These are phyloP conservation scores for Colletotrichum orchidophilum DNA, from an alignment of 2,329 filamentous ascomycete genomes.

Conservation along the genomic window DNA sequence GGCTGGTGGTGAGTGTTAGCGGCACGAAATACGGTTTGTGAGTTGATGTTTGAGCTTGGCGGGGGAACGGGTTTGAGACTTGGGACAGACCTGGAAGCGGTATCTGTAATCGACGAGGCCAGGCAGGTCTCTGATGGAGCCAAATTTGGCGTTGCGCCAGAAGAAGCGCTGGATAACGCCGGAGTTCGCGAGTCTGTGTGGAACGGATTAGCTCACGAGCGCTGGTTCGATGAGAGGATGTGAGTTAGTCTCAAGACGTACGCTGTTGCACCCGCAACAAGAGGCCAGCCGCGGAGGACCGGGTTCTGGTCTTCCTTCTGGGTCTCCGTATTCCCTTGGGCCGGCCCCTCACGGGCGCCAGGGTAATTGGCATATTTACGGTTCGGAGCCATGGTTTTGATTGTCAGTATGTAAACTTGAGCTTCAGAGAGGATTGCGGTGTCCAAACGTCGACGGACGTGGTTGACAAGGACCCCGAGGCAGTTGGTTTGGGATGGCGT, in stretches of 20 bases:
- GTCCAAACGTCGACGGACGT: not conserved
- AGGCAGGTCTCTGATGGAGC: conserved; percentile 55
- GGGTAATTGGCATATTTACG: conserved; percentile 34
- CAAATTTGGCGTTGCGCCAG: conserved; percentile 75
- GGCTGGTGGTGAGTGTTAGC: conserved; percentile 51
- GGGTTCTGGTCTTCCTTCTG: conserved; percentile 68
- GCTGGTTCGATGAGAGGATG: not conserved
- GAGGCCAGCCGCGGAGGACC: conserved; percentile 70
- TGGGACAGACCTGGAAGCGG: conserved; percentile 57
- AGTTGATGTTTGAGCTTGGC: no score
- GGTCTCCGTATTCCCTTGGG: conserved; percentile 3
- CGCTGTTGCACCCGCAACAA: conserved; percentile 71
- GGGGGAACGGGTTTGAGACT: not conserved
- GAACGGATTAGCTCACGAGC: not conserved
- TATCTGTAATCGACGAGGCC: conserved; percentile 55
- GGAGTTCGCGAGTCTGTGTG: conserved; percentile 65
- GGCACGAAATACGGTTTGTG: not conserved
- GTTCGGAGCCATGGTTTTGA: conserved; percentile 33
- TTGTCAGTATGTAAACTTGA: not conserved
- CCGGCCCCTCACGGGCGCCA: conserved; percentile 24
- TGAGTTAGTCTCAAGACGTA: conserved; percentile 48
- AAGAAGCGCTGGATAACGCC: conserved; percentile 69
- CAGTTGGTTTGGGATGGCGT: not conserved
- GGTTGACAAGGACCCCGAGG: not conserved
- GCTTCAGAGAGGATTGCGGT: not conserved